Base-by-base conservation (phyloP, 1,284 basidiomycete genomes). In the Leccinum fallax region DNA sequence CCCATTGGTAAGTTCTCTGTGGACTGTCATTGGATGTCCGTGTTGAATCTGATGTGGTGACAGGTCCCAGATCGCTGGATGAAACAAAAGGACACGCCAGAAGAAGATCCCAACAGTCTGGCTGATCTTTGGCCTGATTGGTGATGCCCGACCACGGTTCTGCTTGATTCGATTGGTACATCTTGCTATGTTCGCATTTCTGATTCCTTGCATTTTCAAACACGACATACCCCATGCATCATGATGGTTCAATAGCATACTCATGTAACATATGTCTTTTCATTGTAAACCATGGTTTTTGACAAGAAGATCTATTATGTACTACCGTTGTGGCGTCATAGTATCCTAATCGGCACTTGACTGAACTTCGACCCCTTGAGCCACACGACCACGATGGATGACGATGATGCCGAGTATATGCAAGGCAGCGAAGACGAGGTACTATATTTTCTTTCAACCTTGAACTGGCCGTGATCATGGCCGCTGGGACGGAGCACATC, bases 391-490 rank as follows among this genome's bases (percentile, higher is more conserved):
- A 68, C 70, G n/a, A 93, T 93, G 91, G 91, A 93, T 80, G 91
- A 93, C 65, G 91, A 93, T 75, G 91, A 93, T 80, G 92, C 92
- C 71, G 91, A 93, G 77, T 93, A 93, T 72, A 93, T 93, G 89
- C 90, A 92, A 78, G 89, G 88, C 60, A 89, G 87, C 72, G 90
- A 91, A 59, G 91, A 92, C 63, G 90, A 93, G 82, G 91, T 90
- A 68, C 53, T 48, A 28, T 55, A 75, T 70, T 30, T 62, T 53
- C 53, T 63, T 57, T 58, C 38, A 26, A 51, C 55, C 43, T 28
- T 26, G n/a, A 28, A 54, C 40, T 51, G 53, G 38, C 57, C 63
- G 53, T 52, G 52, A 60, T 67, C 34, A 58, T 28, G 57, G 36
- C 38, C 19, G 9, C 16, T 30, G 53, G 28, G 66, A 61, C 9